Conservation (phyloP, 1,284 basidiomycete species). For the Prillingera fragicola region DNA sequence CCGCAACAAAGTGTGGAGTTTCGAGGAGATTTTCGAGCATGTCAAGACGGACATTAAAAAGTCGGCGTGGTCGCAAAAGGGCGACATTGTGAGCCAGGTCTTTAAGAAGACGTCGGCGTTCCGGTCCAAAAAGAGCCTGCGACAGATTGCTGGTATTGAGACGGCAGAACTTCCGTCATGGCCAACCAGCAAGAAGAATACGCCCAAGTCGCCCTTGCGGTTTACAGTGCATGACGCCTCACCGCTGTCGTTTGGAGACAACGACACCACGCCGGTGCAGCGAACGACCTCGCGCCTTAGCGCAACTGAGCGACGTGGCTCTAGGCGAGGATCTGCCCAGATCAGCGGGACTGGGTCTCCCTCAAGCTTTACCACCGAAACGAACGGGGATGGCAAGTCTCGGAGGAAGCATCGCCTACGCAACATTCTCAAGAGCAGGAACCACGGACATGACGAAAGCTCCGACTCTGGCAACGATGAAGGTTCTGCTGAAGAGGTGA, state of each 20-base stretch:
- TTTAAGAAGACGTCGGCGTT: conserved; percentile 42
- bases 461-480: too few relatives aligned
- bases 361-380: too few relatives aligned
- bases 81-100: conserved; percentile 44
- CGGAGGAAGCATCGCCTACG: too few relatives aligned
- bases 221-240: conserved; percentile 11
- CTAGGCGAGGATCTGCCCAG: too few relatives aligned
- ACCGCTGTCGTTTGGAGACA: conserved; percentile 13
- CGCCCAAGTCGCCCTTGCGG: conserved; percentile 9
- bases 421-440: too few relatives aligned
- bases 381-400: too few relatives aligned
- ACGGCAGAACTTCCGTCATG: conserved; percentile 6
- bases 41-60: conserved; percentile 58
- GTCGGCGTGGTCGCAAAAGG: conserved; percentile 46
- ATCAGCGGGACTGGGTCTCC: too few relatives aligned
- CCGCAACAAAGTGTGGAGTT: conserved; percentile 80
- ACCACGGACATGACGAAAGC: too few relatives aligned
- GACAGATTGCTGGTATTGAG: conserved; percentile 22
- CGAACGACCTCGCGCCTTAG: too few relatives aligned
- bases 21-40: conserved; percentile 72
- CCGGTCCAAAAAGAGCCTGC: conserved; percentile 33
- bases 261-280: neutral
- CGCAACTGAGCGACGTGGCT: too few relatives aligned
- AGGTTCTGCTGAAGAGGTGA: too few relatives aligned
- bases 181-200: neutral